Evolutionary conservation across 2,329 filamentous ascomycete species (phyloP).

Genomic region (Sordariomycetes sp.): DNA sequence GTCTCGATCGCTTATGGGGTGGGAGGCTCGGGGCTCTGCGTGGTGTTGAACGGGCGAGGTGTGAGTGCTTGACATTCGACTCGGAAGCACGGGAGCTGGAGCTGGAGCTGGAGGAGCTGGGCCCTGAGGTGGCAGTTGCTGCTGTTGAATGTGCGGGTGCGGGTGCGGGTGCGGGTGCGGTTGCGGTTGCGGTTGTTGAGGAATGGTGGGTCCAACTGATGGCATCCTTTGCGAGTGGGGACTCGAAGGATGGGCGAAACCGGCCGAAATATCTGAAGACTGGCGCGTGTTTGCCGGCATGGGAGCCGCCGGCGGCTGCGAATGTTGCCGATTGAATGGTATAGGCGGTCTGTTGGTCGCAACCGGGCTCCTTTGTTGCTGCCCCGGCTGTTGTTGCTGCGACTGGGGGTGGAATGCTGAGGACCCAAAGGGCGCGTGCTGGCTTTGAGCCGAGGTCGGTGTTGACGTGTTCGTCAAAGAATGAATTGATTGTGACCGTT

Average conservation of each 20-base stretch:
- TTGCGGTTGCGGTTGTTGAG: conserved; percentile 15
- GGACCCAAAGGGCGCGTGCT: conserved; percentile 35
- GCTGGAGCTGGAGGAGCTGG: conserved; percentile 5
- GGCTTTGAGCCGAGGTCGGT: conserved; percentile 51
- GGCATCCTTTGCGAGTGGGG: conserved; percentile 46
- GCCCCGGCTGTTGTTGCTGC: conserved; percentile 1
- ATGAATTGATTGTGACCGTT: conserved; percentile 44
- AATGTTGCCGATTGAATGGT: conserved; percentile 5
- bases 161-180: conserved; percentile 9
- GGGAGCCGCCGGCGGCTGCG: conserved; percentile 2
- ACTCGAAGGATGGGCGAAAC: conserved; percentile 32
- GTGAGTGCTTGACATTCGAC: conserved; percentile 29
- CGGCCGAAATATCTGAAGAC: conserved; percentile 4
- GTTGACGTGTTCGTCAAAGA: conserved; percentile 36
- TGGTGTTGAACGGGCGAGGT: conserved; percentile 32
- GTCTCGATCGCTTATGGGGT: conserved; percentile 53
- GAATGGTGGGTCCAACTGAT: conserved; percentile 13
- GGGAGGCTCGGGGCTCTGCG: conserved; percentile 35
- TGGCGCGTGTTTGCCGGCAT: conserved; percentile 1
- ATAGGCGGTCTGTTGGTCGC: conserved; percentile 4
- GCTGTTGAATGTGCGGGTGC: conserved; percentile 17
- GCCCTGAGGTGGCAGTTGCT: conserved; percentile 18
- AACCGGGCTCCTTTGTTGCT: conserved; percentile 4
- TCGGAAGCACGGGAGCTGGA: conserved; percentile 11
- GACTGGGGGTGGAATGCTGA: conserved; percentile 13